Conservation (phyloP, 1,139 yeast genomes). For the Kodamaea suecica region DNA sequence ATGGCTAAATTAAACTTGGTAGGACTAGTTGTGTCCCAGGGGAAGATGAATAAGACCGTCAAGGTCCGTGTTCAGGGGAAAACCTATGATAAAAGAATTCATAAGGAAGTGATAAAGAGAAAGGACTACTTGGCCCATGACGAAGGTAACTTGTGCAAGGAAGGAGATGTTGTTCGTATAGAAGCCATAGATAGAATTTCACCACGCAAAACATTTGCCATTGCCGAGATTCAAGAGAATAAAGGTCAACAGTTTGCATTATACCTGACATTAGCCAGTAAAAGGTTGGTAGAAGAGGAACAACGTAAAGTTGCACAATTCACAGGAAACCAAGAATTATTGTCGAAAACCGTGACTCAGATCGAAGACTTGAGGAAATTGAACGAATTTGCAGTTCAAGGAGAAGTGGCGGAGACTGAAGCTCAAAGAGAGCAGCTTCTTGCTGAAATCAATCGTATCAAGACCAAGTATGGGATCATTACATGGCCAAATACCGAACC, state of each 20-base stretch:
- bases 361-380: conserved; percentile 50
- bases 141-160: conserved; percentile 86
- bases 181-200: conserved; percentile 87
- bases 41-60: conserved; percentile 93
- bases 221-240: conserved; percentile 85
- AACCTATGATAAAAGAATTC: conserved; percentile 64
- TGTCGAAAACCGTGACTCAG: conserved; percentile 34
- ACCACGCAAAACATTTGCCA: conserved; percentile 81
- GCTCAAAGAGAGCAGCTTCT: conserved; percentile 39
- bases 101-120: conserved; percentile 73
- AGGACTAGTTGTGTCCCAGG: conserved; percentile 93
- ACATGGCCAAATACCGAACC: conserved; percentile 59
- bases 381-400: conserved; percentile 37
- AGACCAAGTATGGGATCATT: conserved; percentile 50
- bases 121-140: conserved; percentile 91
- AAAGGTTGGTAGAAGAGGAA: conserved; percentile 62
- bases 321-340: conserved; percentile 41
- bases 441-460: conserved; percentile 46
- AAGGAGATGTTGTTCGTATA: conserved; percentile 93
- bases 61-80: conserved; percentile 84
- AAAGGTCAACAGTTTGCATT: conserved; percentile 89
- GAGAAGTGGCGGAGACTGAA: conserved; percentile 30
- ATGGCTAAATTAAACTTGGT: conserved; percentile 91
- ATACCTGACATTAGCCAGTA: conserved; percentile 72
- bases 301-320: conserved; percentile 48